These are phyloP conservation scores for Leucogyrophana mollusca DNA, from an alignment of 768 basidiomycete genomes.

Conservation along the genomic window DNA sequence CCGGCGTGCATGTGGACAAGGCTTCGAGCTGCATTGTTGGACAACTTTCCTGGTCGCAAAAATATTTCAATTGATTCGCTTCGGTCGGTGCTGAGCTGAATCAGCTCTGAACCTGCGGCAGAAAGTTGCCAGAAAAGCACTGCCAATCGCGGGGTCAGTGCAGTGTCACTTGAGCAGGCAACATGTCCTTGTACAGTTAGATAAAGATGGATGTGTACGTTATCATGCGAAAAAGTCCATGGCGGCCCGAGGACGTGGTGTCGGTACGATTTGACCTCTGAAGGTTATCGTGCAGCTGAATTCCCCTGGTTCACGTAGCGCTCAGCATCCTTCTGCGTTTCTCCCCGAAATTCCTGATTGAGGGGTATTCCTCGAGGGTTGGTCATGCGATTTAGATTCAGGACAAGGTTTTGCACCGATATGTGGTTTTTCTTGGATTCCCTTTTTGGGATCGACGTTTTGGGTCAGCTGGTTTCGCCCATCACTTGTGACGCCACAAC, in stretches of 20 bases:
- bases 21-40: too few relatives aligned
- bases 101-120: neutral
- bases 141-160: slow-evolving; percentile 29
- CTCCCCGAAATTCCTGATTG: slow-evolving; percentile 14
- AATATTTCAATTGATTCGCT: too few relatives aligned
- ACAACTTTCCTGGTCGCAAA: too few relatives aligned
- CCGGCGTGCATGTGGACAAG: too few relatives aligned
- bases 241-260: slow-evolving; percentile 16
- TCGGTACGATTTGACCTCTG: slow-evolving; percentile 27
- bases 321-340: slow-evolving; percentile 10
- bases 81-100: too few relatives aligned
- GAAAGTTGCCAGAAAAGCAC: slow-evolving; percentile 17
- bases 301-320: slow-evolving; percentile 20
- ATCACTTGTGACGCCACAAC: slow-evolving; percentile 36
- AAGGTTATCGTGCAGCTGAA: slow-evolving; percentile 31
- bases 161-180: slow-evolving; percentile 30
- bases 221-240: slow-evolving; percentile 21
- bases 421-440: neutral
- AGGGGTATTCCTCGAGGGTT: slow-evolving; percentile 28
- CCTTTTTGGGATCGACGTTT: slow-evolving; percentile 17
- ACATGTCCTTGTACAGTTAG: slow-evolving; percentile 29
- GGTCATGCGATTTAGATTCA: slow-evolving; percentile 16
- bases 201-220: slow-evolving; percentile 30
- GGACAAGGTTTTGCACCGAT: neutral
- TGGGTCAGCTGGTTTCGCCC: slow-evolving; percentile 19